Conservation (phyloP, 1,139 yeast genomes). For the Saccharomyces hybrid region DNA sequence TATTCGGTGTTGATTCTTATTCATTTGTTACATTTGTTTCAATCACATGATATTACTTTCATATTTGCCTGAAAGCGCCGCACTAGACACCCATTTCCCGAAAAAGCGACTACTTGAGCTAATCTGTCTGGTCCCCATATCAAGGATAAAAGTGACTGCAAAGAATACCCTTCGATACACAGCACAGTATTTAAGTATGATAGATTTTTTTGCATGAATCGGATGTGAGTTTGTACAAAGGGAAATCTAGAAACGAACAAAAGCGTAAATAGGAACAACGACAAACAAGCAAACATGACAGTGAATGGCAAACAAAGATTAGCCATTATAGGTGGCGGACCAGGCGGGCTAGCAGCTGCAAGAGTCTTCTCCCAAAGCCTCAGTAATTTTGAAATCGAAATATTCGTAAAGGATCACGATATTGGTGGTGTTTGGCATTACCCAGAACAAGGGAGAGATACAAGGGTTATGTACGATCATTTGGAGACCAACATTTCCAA, state of each 20-base stretch:
- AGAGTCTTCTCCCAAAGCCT: conserved; percentile 24
- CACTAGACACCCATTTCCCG: not conserved
- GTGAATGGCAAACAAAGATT: conserved; percentile 12
- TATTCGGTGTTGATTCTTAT: not conserved
- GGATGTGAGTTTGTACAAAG: not conserved
- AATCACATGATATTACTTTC: not conserved
- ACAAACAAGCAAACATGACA: not conserved
- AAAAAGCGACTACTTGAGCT: not conserved
- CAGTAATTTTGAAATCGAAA: conserved; percentile 15
- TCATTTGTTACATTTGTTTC: not conserved
- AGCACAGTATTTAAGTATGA: not conserved
- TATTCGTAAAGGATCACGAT: conserved; percentile 19
- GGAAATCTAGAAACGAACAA: not conserved
- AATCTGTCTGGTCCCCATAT: not conserved
- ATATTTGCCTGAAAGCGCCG: not conserved
- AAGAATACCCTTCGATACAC: not conserved
- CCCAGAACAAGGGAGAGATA: conserved; percentile 16
- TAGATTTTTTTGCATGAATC: not conserved
- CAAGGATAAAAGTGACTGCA: not conserved
- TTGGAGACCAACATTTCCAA: conserved; percentile 28
- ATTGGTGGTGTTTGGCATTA: conserved; percentile 31
- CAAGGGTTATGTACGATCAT: conserved; percentile 27
- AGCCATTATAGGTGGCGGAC: conserved; percentile 31
- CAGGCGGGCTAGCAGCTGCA: conserved; percentile 29
- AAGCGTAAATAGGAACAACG: not conserved